Conservation (phyloP, 768 basidiomycete genomes). For the Xerocomus potaroensis region DNA sequence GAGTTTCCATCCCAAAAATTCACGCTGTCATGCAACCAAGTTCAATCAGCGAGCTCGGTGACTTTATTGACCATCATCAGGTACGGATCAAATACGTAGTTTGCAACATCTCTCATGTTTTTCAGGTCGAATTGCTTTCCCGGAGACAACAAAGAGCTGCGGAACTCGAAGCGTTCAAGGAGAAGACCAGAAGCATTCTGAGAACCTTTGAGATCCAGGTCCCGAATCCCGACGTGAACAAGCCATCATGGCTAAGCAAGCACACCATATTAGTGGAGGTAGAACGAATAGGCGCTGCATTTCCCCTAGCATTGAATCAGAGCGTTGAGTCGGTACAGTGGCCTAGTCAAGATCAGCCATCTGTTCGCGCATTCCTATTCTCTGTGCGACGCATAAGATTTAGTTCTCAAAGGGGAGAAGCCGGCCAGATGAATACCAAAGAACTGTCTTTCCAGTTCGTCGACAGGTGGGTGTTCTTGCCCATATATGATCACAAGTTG, state of each 20-base stretch:
- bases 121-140: constrained; percentile 67
- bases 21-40: constrained; percentile 95
- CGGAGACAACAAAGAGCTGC: constrained; percentile 70
- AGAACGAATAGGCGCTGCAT: constrained; percentile 79
- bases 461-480: constrained; percentile 45
- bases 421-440: constrained; percentile 68
- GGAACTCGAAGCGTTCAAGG: constrained; percentile 80
- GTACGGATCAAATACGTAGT: constrained; percentile 34
- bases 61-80: constrained; percentile 83
- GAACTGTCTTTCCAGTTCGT: constrained; percentile 85
- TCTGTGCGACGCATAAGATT: constrained; percentile 76
- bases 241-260: constrained; percentile 51
- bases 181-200: constrained; percentile 70
- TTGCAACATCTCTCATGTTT: constrained; percentile 12
- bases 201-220: constrained; percentile 66
- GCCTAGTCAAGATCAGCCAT: constrained; percentile 35
- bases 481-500: neutral
- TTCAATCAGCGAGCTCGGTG: constrained; percentile 85
- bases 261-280: constrained; percentile 53
- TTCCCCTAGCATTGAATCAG: constrained; percentile 70
- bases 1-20: constrained; percentile 63
- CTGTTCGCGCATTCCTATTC: constrained; percentile 80
- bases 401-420: constrained; percentile 67
- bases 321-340: constrained; percentile 47
- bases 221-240: constrained; percentile 19